phyloP scores from a whole-genome alignment of 2,329 filamentous ascomycete genomes.

The Paramyrothecium roridum region DNA sequence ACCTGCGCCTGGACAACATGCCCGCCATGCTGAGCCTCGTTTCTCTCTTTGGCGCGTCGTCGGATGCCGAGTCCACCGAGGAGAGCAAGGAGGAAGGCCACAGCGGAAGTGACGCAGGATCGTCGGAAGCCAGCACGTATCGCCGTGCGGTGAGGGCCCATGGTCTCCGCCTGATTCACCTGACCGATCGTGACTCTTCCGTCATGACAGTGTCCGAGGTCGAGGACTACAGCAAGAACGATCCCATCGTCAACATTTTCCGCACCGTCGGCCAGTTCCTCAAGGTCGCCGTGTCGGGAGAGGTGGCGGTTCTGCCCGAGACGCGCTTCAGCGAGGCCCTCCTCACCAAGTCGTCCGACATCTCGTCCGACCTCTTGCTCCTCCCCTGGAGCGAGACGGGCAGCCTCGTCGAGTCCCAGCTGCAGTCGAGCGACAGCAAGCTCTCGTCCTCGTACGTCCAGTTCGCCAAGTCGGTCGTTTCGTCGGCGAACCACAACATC shows the following conservation, averaged over 20 bases:
- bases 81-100: conserved; percentile 12
- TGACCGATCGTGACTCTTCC: conserved; percentile 89
- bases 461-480: conserved; percentile 70
- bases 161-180: conserved; percentile 79
- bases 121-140: background rate
- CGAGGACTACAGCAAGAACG: conserved; percentile 67
- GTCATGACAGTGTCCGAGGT: conserved; percentile 91
- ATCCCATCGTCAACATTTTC: conserved; percentile 90
- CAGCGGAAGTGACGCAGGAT: background rate
- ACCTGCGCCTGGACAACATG: conserved; percentile 81
- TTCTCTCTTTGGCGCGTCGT: conserved; percentile 64
- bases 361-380: conserved; percentile 70
- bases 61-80: conserved; percentile 15
- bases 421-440: conserved; percentile 30
- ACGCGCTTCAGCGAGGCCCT: conserved; percentile 77
- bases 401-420: conserved; percentile 59
- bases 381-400: conserved; percentile 90
- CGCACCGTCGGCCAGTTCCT: conserved; percentile 82
- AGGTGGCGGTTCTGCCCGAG: conserved; percentile 76
- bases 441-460: conserved; percentile 54
- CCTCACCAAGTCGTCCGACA: conserved; percentile 64
- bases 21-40: conserved; percentile 79
- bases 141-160: conserved; percentile 61
- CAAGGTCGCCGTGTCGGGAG: conserved; percentile 78
- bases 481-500: conserved; percentile 61